A percentile compares a stretch with the other conserved stretches of the same genome.
Conservation (phyloP, 768 basidiomycete genomes). For the Phaffia tasmanica region DNA sequence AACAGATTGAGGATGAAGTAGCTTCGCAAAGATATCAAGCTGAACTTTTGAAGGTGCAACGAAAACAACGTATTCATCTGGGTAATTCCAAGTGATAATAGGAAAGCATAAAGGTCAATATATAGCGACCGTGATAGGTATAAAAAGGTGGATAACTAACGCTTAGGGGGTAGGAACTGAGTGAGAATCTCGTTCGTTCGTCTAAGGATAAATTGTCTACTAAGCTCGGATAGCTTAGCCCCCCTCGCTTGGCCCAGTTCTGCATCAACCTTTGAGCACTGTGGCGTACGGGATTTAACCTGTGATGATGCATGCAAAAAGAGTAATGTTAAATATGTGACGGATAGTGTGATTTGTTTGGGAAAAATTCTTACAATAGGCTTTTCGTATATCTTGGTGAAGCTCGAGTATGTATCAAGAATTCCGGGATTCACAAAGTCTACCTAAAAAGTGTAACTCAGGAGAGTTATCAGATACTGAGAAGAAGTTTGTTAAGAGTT, state of each 20-base stretch:
- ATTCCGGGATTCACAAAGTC: conserved; percentile 91
- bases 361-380: conserved; percentile 48
- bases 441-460: conserved; percentile 30
- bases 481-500: neutral
- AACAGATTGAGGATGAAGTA: conserved; percentile 61
- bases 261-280: conserved; percentile 57
- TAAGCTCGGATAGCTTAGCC: conserved; percentile 62
- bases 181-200: conserved; percentile 71
- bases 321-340: too few species aligned
- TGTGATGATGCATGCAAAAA: neutral
- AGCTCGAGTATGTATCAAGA: conserved; percentile 44
- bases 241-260: conserved; percentile 68
- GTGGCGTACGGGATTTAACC: conserved; percentile 68
- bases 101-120: neutral
- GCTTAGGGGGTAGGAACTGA: conserved; percentile 80
- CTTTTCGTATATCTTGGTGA: conserved; percentile 58
- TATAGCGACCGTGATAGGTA: conserved; percentile 2
- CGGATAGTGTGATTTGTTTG: neutral
- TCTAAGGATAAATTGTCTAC: conserved; percentile 79
- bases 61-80: conserved; percentile 99
- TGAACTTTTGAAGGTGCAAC: conserved; percentile 78
- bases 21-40: conserved; percentile 59
- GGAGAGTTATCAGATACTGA: too few species aligned
- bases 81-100: too few species aligned
- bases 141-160: conserved; percentile 43